Conservation (phyloP, 179 eudicot species). For the Amaranthus tricolor region DNA sequence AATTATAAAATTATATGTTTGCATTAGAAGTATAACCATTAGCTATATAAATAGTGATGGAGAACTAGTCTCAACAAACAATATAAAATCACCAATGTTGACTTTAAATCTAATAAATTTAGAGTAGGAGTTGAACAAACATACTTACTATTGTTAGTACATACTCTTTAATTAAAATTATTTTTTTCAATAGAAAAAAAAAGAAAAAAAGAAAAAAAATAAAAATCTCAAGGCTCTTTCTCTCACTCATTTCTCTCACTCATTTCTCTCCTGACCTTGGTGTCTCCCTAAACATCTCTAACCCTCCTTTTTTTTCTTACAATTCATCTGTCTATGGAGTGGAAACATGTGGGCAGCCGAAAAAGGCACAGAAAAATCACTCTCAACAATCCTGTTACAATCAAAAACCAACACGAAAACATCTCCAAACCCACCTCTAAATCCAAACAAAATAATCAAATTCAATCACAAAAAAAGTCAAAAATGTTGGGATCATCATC, state of each 20-base stretch:
- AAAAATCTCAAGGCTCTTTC: too few relatives aligned
- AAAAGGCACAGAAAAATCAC: conserved; percentile 13
- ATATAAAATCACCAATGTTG: background rate
- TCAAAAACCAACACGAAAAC: background rate
- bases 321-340: conserved; percentile 12
- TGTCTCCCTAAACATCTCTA: too few relatives aligned
- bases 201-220: background rate
- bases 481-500: background rate
- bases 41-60: too few relatives aligned
- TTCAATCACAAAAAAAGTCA: background rate
- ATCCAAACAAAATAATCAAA: too few relatives aligned
- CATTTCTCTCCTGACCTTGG: too few relatives aligned
- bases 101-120: background rate
- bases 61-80: too few relatives aligned
- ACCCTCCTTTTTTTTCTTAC: background rate
- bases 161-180: background rate
- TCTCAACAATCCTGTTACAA: background rate
- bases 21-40: too few relatives aligned
- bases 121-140: background rate
- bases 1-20: too few relatives aligned
- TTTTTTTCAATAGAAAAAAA: background rate
- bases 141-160: background rate
- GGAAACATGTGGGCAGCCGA: conserved; percentile 12
- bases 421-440: background rate
- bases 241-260: background rate